Evolutionary conservation across 2,329 filamentous ascomycete genomes (phyloP).

Genomic region (Raffaelea arxii): DNA sequence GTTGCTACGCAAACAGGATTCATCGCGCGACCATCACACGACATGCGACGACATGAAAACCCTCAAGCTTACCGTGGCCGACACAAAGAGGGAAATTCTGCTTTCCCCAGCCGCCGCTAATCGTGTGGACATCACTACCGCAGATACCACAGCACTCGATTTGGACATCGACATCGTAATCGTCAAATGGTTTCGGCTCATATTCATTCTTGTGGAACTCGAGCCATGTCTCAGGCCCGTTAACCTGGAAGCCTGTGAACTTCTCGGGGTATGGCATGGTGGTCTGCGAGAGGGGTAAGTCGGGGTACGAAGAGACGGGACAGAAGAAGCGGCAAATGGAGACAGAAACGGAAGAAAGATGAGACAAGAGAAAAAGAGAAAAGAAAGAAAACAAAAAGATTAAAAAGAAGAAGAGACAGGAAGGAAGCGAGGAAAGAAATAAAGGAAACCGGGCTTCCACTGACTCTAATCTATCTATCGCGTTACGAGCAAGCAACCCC

Average conservation of each 20-base stretch:
- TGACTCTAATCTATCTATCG: no score
- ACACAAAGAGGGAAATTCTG: constrained; percentile 55
- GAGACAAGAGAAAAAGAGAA: background rate
- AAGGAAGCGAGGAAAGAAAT: background rate
- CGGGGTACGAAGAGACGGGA: background rate
- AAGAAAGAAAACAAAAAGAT: background rate
- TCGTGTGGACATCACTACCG: constrained; percentile 62
- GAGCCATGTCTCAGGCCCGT: constrained; percentile 42
- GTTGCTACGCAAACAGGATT: no score
- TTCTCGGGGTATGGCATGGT: constrained; percentile 47
- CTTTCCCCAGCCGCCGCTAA: constrained; percentile 58
- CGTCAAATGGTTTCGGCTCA: constrained; percentile 75
- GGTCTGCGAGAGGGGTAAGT: background rate
- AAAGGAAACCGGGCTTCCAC: no score
- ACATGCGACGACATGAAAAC: constrained; percentile 2
- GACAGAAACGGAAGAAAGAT: background rate
- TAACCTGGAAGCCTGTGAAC: constrained; percentile 52
- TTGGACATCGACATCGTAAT: constrained; percentile 81
- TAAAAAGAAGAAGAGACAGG: background rate
- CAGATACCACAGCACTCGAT: constrained; percentile 74
- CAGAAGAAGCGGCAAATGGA: background rate
- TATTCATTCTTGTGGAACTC: constrained; percentile 65
- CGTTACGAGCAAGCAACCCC: no score
- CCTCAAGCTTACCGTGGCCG: constrained; percentile 44
- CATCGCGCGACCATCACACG: background rate